Evolutionary conservation across 805 yeast genomes (phyloP).

Genomic region (Sugiyamaella qingdaonensis): DNA sequence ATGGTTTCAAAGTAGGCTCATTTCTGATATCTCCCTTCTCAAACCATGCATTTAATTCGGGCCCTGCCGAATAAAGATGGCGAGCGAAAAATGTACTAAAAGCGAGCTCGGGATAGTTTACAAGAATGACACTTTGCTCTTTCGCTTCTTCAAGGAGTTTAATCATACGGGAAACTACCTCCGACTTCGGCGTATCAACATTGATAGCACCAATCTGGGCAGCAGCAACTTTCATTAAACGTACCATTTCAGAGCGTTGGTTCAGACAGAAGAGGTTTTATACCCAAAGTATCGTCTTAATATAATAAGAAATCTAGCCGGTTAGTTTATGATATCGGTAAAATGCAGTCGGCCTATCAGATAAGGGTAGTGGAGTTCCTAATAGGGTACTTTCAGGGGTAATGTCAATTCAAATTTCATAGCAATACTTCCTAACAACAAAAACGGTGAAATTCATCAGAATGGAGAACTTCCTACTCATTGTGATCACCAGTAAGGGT

Average conservation of each 20-base stretch:
- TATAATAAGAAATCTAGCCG: neutral
- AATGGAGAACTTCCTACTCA: no score
- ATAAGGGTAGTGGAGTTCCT: neutral
- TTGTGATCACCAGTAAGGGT: no score
- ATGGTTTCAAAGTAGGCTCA: conserved; percentile 28
- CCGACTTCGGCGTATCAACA: conserved; percentile 15
- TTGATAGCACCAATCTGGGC: conserved; percentile 36
- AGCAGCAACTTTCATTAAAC: conserved; percentile 32
- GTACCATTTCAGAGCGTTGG: neutral
- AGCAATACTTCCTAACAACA: no score
- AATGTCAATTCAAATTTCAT: no score
- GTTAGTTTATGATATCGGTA: neutral
- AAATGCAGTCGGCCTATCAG: neutral
- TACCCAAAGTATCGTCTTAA: neutral
- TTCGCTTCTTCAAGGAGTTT: conserved; percentile 33
- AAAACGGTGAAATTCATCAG: no score
- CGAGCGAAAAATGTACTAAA: conserved; percentile 39
- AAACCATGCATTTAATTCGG: conserved; percentile 36
- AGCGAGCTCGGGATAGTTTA: conserved; percentile 38
- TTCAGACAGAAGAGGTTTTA: neutral
- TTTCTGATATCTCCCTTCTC: conserved; percentile 36
- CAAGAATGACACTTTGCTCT: conserved; percentile 32
- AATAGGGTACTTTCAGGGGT: no score
- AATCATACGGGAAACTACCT: conserved; percentile 25
- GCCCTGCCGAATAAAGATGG: conserved; percentile 34